Conservation (phyloP, 192 early-diverging fungal genomes). For the Gigaspora rosea region DNA sequence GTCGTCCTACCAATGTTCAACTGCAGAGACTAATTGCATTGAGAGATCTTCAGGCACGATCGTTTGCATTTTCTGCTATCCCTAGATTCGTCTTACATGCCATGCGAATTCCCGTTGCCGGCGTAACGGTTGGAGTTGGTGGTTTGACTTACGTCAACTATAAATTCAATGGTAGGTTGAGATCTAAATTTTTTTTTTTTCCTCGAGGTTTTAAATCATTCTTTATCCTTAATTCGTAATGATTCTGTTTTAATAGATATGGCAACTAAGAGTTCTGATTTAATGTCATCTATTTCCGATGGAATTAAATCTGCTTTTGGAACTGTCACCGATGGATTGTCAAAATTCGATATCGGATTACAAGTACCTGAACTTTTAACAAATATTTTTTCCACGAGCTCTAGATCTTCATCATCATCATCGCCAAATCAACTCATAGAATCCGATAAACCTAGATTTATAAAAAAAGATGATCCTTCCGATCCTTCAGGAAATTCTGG, state of each 20-base stretch:
- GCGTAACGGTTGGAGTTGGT: conserved; percentile 59
- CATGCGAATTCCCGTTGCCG: conserved; percentile 59
- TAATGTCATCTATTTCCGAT: conserved; percentile 40
- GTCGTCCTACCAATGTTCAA: background rate
- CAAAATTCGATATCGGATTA: conserved; percentile 44
- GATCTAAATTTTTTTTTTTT: background rate
- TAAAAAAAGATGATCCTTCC: conserved; percentile 35
- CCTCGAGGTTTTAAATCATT: background rate
- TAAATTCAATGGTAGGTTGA: conserved; percentile 55
- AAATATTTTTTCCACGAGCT: conserved; percentile 26
- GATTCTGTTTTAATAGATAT: background rate
- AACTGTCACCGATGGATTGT: conserved; percentile 40
- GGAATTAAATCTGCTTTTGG: conserved; percentile 40
- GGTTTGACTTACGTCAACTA: conserved; percentile 63
- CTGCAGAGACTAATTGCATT: background rate
- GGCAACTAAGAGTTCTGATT: conserved; percentile 31
- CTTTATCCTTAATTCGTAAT: background rate
- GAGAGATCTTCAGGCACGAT: background rate
- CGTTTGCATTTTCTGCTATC: conserved; percentile 32
- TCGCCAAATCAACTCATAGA: conserved; percentile 1
- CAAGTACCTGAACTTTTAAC: conserved; percentile 41
- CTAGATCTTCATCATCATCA: background rate
- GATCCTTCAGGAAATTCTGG: conserved; percentile 33
- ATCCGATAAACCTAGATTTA: conserved; percentile 39
- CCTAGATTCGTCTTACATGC: conserved; percentile 50